A percentile compares a stretch with the other conserved stretches of the same genome.
Conservation (phyloP, 768 basidiomycete genomes). For the Albatrellus ellisii region DNA sequence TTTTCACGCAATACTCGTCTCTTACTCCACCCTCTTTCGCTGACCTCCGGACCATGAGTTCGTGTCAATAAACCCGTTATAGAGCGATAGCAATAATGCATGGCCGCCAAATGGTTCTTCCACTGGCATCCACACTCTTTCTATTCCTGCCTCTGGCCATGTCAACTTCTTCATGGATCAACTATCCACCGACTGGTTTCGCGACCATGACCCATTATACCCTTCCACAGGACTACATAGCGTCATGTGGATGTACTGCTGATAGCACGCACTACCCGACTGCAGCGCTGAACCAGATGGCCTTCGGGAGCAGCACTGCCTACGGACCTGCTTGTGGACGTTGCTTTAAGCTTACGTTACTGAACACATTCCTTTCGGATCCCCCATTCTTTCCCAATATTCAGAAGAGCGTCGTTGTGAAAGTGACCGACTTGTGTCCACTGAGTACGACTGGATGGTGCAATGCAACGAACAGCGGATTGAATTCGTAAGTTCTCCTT, state of each 20-base stretch:
- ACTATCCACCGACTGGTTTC: conserved; percentile 44
- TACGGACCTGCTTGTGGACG: conserved; percentile 66
- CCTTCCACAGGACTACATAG: conserved; percentile 40
- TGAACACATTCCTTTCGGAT: conserved; percentile 41
- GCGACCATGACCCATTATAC: conserved; percentile 75
- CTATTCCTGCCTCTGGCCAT: conserved; percentile 14
- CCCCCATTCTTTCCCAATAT: conserved; percentile 59
- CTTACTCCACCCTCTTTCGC: too few species aligned
- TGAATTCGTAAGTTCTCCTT: conserved; percentile 42
- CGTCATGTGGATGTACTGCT: conserved; percentile 66
- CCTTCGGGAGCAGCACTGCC: conserved; percentile 59
- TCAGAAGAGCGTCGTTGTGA: conserved; percentile 53
- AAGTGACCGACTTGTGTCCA: conserved; percentile 75
- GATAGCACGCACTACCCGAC: conserved; percentile 49
- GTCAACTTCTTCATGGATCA: conserved; percentile 39
- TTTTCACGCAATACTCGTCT: too few species aligned
- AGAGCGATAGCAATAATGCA: too few species aligned
- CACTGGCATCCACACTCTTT: too few species aligned
- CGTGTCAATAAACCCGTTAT: too few species aligned
- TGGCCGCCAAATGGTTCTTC: too few species aligned
- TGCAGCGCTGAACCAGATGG: conserved; percentile 68
- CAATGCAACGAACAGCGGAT: conserved; percentile 42
- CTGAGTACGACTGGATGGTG: conserved; percentile 54
- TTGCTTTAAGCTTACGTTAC: conserved; percentile 36
- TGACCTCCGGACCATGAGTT: too few species aligned